Percentiles rank a stretch among this genome's conserved stretches.
phyloP scores from a whole-genome alignment of 1,284 basidiomycete species.

The Pterulicium gracile region DNA sequence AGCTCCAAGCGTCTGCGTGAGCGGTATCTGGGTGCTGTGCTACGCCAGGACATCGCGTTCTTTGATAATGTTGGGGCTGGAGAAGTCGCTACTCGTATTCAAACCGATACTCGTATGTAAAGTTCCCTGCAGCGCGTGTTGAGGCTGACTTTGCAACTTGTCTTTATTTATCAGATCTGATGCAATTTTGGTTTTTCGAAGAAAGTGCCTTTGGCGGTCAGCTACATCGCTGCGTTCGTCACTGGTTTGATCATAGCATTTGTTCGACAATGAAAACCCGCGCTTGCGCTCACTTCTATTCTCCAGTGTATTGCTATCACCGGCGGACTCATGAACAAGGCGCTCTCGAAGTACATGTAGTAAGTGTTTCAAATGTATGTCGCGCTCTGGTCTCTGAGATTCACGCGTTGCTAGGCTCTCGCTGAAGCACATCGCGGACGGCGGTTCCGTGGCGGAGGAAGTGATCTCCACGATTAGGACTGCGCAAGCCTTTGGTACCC shows the following conservation, averaged over 20 bases:
- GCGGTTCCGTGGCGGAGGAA: conserved; percentile 88
- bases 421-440: conserved; percentile 71
- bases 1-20: conserved; percentile 81
- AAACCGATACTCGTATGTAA: conserved; percentile 76
- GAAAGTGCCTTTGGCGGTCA: conserved; percentile 66
- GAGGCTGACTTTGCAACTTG: not conserved
- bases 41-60: conserved; percentile 82
- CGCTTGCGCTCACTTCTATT: conserved; percentile 80
- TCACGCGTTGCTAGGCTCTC: conserved; percentile 29
- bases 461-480: conserved; percentile 85
- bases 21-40: conserved; percentile 59
- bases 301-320: conserved; percentile 80
- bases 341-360: conserved; percentile 64
- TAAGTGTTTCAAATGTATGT: conserved; percentile 24
- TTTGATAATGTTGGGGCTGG: conserved; percentile 93
- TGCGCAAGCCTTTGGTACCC: conserved; percentile 88
- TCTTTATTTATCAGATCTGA: conserved; percentile 41
- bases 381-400: not conserved
- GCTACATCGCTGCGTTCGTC: conserved; percentile 57
- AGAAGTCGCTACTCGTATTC: conserved; percentile 92
- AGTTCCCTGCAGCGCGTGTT: conserved; percentile 4
- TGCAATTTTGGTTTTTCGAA: conserved; percentile 86
- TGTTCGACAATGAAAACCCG: conserved; percentile 71
- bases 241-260: conserved; percentile 77
- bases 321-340: conserved; percentile 74